Evolutionary conservation across 108 stramenopile genomes (phyloP), one percentile per base, ranked within the genome.

Genomic region (Conticribra weissflogii): DNA sequence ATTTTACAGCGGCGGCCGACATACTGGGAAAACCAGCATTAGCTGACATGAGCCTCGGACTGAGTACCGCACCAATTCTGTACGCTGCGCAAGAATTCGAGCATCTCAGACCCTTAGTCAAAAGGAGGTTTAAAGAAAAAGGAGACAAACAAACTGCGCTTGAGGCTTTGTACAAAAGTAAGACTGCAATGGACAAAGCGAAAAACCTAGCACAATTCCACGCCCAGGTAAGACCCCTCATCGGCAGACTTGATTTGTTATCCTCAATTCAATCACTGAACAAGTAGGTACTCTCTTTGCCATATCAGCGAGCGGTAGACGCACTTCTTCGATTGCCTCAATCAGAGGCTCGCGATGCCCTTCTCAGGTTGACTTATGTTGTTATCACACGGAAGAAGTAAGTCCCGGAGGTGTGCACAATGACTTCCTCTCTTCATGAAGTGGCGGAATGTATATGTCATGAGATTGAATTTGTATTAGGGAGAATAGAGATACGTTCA

Each of bases 11-110:
- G 18, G 92, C 94, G 4, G 90, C 92, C 25, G 88, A 85, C 54
- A 90, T 93, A 7, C 63, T 96, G 55, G 94, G 90, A 22, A 91
- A 91, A 68, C 91, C 91, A 2, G 91, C 91, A 2, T 61, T 90
- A 31, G 90, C 91, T 28, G 91, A 92, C 53, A 74, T 74, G 95
- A 88, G 84, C 44, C 74, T 97, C 22, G 97, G 97, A 18, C 83
- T 98, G 25, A 96, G 96, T 54, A 98, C 97, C n/a, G 97, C 97
- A 1, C 97, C 96, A 3, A 95, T 98, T 48, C 62, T 98, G 31
- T 98, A 97, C 66, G 96, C 97, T 2, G 94, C 96, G 2, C 93
- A 97, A 78, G 91, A 94, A 72, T 78, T 71, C 49, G 76, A 81
- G 16, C 81, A 89, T 49, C 81, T 97, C 8, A 50, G 69, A 54